phyloP scores from a whole-genome alignment of 2,329 filamentous ascomycete species.

The Verticillium tricorpus region DNA sequence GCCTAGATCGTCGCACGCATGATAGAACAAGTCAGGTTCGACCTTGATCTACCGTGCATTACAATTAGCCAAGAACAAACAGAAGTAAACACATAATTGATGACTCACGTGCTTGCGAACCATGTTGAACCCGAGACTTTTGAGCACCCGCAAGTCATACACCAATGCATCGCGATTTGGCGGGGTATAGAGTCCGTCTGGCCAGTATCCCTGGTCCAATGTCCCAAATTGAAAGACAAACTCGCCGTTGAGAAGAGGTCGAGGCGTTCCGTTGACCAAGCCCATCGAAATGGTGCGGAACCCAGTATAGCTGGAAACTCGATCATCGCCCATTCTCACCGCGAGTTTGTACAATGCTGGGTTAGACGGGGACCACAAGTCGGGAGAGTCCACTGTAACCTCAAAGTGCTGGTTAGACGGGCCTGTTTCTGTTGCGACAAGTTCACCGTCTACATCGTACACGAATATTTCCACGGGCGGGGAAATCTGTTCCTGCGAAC shows the following conservation, averaged over 20 bases:
- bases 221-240: conserved; percentile 65
- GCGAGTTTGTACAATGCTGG: conserved; percentile 62
- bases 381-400: conserved; percentile 48
- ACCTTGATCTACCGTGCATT: conserved; percentile 51
- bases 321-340: conserved; percentile 46
- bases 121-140: conserved; percentile 65
- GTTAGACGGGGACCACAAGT: conserved; percentile 61
- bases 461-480: conserved; percentile 31
- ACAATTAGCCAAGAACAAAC: background rate
- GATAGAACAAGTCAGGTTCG: conserved; percentile 63
- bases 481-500: conserved; percentile 25
- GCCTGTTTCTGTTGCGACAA: conserved; percentile 38
- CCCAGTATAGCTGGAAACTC: conserved; percentile 60
- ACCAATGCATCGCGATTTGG: conserved; percentile 65
- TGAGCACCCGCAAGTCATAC: conserved; percentile 60
- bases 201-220: conserved; percentile 69
- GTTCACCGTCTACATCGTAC: conserved; percentile 27
- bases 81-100: background rate
- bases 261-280: conserved; percentile 50
- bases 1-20: conserved; percentile 62
- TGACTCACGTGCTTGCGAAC: conserved; percentile 61
- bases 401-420: conserved; percentile 45
- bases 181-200: conserved; percentile 62
- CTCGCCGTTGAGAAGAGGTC: conserved; percentile 64
- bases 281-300: conserved; percentile 61